Percentiles rank a stretch among this genome's conserved stretches.
These are phyloP conservation scores for barrel medic (Medicago truncatula) DNA, from an alignment of 306 rosid species.

Conservation along the genomic window MtrunA17r5.0-ANR NC_053045.1:6424001-6424500, in stretches of 20 bases:
- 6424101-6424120: slow-evolving; percentile 68
- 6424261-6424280: background rate
- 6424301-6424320: background rate
- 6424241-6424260: background rate
- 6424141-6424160: slow-evolving; percentile 75
- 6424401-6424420: background rate
- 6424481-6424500: background rate
- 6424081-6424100: slow-evolving; percentile 64
- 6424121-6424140: slow-evolving; percentile 65
- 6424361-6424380: background rate
- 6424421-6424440: background rate
- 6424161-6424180: slow-evolving; percentile 64
- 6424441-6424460: background rate
- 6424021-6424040: slow-evolving; percentile 85
- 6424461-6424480: background rate
- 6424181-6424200: slow-evolving; percentile 90
- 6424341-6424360: background rate
- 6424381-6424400: background rate
- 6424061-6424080: slow-evolving; percentile 59
- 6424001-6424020: slow-evolving; percentile 76
- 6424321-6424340: background rate
- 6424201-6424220: background rate
- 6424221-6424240: background rate
- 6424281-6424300: background rate
- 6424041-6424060: slow-evolving; percentile 75